Conservation (phyloP, 2,329 filamentous ascomycete genomes). For the Cladosporium sp. region DNA sequence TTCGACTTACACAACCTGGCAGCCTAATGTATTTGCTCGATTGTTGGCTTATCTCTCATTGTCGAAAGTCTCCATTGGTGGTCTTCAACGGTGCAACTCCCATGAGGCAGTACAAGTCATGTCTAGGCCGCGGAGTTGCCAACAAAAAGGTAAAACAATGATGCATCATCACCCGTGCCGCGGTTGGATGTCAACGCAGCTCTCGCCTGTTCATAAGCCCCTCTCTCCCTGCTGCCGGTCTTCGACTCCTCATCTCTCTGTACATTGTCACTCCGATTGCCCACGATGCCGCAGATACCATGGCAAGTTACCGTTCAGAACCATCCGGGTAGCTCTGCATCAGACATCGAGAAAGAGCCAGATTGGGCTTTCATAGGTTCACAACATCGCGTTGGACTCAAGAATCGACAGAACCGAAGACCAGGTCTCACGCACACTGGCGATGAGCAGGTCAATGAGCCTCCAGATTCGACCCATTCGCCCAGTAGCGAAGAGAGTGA, state of each 20-base stretch:
- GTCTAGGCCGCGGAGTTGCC: not conserved
- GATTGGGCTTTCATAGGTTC: slow-evolving; percentile 37
- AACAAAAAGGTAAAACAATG: not conserved
- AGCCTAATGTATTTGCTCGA: not conserved
- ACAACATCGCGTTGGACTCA: slow-evolving; percentile 39
- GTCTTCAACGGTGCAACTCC: not conserved
- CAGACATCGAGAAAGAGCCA: slow-evolving; percentile 42
- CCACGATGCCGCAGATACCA: slow-evolving; percentile 28
- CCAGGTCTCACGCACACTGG: slow-evolving; percentile 36
- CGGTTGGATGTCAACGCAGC: no score
- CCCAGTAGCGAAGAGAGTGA: not conserved
- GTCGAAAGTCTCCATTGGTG: not conserved
- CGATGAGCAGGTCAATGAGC: slow-evolving; percentile 11
- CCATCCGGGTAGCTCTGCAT: slow-evolving; percentile 37
- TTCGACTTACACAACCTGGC: not conserved
- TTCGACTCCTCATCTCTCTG: no score
- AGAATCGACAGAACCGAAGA: slow-evolving; percentile 33
- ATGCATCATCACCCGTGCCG: not conserved
- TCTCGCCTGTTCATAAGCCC: not conserved
- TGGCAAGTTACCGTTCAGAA: slow-evolving; percentile 28
- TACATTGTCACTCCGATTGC: not conserved
- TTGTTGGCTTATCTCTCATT: not conserved
- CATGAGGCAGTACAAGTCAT: not conserved
- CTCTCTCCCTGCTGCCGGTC: not conserved
- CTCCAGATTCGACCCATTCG: not conserved